Evolutionary conservation across 2,329 filamentous ascomycete genomes (phyloP), one percentile per base, ranked within the genome.

Genomic region (Tolypocladium capitatum): DNA sequence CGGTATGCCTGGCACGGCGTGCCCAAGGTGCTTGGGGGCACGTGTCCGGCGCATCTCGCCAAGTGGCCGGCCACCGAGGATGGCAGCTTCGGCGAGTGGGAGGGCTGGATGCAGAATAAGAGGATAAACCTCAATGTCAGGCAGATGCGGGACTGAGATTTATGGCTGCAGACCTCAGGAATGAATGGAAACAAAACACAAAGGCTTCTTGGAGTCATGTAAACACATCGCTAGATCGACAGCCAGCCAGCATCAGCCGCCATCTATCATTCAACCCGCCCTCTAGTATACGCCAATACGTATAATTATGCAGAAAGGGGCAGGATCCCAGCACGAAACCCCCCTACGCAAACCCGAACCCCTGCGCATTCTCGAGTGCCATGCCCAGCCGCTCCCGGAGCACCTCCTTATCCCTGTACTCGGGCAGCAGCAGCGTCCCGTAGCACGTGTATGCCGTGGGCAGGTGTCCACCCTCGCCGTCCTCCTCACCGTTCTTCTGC

Each of bases 1-100:
- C 75, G 92, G 40, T 94, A 88, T 65, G 90, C 91, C 2, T 97
- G 91, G 91, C 92, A 97, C 67, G 90, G 86, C 13, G 89, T 97
- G 13, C 90, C 92, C 6, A 92, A 90, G 62, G 83, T 97, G 13
- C 60, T 96, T 33, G 75, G 80, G 43, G 78, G 70, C 1, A 94
- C 87, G 0, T 97, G 90, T 64, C 91, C 91, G 0, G 68, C 68
- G 0, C 85, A 82, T 64, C 64, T 97, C 45, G 68, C 72, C 48
- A 70, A 83, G 38, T 97, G 90, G 90, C 90, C 90, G 0, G 71
- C 72, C 2, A 63, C 68, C 38, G 68, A 59, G 44, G 61, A 67
- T n/a, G 70, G 65, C 14, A 65, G 64, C 40, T 88, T 77, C 58
- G 72, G 79, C 45, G 71, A 72, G 36, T 96, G 89, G 87, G 76